These are phyloP conservation scores for Fistulina hepatica DNA, from an alignment of 1,284 basidiomycete species.

Conservation along the genomic window DNA sequence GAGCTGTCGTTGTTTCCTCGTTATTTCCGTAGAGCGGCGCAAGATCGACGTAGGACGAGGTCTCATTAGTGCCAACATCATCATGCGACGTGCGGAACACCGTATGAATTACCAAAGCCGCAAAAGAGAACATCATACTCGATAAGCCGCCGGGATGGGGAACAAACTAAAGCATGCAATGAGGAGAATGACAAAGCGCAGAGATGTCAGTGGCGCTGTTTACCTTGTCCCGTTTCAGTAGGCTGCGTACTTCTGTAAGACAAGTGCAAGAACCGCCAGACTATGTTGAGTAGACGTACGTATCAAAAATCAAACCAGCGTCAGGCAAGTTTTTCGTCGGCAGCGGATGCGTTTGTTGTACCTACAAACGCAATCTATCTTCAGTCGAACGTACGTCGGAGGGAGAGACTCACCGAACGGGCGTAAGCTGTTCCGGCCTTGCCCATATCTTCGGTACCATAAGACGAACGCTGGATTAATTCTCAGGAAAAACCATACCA, in stretches of 20 bases:
- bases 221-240: constrained; percentile 49
- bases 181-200: constrained; percentile 3
- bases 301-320: constrained; percentile 68
- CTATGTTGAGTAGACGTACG: constrained; percentile 25
- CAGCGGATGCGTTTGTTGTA: constrained; percentile 58
- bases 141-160: constrained; percentile 72
- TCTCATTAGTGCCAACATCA: constrained; percentile 66
- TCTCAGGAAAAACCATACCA: too few species aligned
- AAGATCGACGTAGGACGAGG: constrained; percentile 81
- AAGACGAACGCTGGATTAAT: too few species aligned
- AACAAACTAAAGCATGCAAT: constrained; percentile 38
- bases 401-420: too few species aligned
- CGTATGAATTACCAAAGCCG: constrained; percentile 66
- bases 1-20: constrained; percentile 46
- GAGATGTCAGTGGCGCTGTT: constrained; percentile 10
- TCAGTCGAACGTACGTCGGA: too few species aligned
- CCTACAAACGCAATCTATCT: too few species aligned
- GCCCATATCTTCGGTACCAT: too few species aligned
- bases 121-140: constrained; percentile 72
- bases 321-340: constrained; percentile 63
- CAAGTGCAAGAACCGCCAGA: too few species aligned
- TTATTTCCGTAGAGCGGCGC: constrained; percentile 69
- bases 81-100: constrained; percentile 65
- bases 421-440: constrained; percentile 67
- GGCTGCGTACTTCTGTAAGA: too few species aligned